Conservation (phyloP, 169 alveolate genomes). For the Eimeria sp. region DNA sequence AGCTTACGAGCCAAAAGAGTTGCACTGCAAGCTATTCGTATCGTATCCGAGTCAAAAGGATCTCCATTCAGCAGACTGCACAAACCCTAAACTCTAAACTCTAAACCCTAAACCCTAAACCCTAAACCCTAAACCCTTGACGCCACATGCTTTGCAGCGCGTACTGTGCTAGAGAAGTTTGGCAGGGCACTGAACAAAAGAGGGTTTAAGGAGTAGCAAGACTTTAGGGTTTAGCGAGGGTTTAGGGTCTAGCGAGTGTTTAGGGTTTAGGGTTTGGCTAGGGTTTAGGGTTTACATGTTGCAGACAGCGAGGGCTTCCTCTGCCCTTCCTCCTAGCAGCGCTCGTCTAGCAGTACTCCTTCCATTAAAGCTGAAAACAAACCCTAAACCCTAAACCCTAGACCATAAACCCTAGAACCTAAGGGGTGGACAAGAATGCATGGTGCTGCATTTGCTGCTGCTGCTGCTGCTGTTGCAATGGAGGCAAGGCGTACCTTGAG, state of each 20-base stretch:
- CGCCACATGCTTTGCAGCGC: background rate
- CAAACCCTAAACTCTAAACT: slow-evolving; percentile 16
- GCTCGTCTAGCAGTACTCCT: background rate
- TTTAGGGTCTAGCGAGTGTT: background rate
- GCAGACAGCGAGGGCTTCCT: background rate
- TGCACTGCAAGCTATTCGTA: slow-evolving; percentile 22
- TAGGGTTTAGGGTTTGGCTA: slow-evolving; percentile 32
- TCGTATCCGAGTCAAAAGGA: slow-evolving; percentile 19
- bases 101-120: slow-evolving; percentile 36
- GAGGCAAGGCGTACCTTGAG: background rate
- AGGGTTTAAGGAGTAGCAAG: background rate
- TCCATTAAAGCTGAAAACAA: background rate
- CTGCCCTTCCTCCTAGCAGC: background rate
- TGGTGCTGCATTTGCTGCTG: background rate
- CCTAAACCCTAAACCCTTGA: slow-evolving; percentile 24
- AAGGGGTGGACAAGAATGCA: background rate
- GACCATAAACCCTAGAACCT: background rate
- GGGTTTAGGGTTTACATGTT: too few species aligned
- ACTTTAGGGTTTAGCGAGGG: background rate
- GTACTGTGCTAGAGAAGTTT: background rate
- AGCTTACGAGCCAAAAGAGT: slow-evolving; percentile 28
- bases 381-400: slow-evolving; percentile 13
- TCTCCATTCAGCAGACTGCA: slow-evolving; percentile 35
- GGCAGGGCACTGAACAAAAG: background rate
- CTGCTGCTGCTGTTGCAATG: background rate